Base-by-base conservation (phyloP, 1,139 yeast species). In the Taiozyma sp. region DNA sequence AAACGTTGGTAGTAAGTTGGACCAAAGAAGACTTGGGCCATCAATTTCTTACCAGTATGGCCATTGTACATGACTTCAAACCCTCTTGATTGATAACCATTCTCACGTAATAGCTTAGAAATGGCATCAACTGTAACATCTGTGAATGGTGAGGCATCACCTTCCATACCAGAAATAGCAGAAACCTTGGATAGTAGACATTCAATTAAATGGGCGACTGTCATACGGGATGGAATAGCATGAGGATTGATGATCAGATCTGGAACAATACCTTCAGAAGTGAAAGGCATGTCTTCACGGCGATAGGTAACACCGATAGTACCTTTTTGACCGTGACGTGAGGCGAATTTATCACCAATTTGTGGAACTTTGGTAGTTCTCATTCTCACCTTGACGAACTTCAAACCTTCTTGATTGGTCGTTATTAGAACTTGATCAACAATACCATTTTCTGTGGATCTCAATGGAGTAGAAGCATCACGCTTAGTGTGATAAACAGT, bases 221-320 rank as follows among this genome's bases (percentile, higher is more conserved):
- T 93, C 99, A 93, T 93, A 80, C 99, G 97, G 53, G 99, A 93
- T 61, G 99, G 99, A 80, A 93, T 93, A 66, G 99, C 99, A 72
- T 93, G 99, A 0, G 99, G 99, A 69, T 93, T 93, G 69, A 93
- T 93, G 64, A 93, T 88, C 68, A 93, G 79, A 74, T 93, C 99
- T 6, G 99, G 99, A 37, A 91, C 97, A 66, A 91, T 73, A 68
- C 99, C 99, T 70, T 93, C 95, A 3, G 88, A 77, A n/a, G 96
- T 85, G 69, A 95, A 93, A 34, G 99, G 99, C 98, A 93, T 93
- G 69, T 93, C 99, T 71, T 93, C 99, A 68, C 93, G 95, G 67
- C 98, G 83, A 68, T 93, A 95, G 1, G 99, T 93, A 55, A 93
- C 95, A 83, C 99, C 99, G 70, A 95, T 91, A 29, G 99, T 95